These are phyloP conservation scores for Hyaloscypha hepaticicola DNA, from an alignment of 495 filamentous ascomycete genomes.

Conservation along the genomic window DNA sequence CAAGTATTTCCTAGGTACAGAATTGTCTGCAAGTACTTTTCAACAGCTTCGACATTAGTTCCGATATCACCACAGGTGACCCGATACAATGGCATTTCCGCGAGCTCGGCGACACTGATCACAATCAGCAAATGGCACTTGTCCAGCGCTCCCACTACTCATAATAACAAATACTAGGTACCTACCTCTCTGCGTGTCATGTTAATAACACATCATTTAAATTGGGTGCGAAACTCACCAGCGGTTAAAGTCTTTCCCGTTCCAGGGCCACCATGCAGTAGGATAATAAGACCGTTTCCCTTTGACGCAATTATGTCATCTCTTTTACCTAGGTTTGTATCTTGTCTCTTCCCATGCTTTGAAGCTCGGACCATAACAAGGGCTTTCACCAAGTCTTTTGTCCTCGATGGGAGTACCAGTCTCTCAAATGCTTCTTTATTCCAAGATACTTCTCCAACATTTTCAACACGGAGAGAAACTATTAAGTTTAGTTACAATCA, in stretches of 20 bases:
- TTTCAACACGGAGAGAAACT: slow-evolving; percentile 38
- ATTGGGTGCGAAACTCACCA: too few species aligned
- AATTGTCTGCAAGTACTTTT: not conserved
- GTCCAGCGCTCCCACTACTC: too few species aligned
- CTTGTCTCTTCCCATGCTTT: not conserved
- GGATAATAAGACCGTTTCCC: slow-evolving; percentile 18
- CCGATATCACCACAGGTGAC: slow-evolving; percentile 27
- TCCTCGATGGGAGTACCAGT: slow-evolving; percentile 11
- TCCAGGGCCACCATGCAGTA: slow-evolving; percentile 48
- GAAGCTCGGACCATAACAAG: slow-evolving; percentile 13
- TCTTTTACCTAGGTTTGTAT: not conserved
- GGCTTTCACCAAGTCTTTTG: slow-evolving; percentile 15
- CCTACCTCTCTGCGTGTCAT: too few species aligned
- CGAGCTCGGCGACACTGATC: slow-evolving; percentile 42
- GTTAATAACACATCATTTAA: too few species aligned
- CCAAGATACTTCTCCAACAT: slow-evolving; percentile 33
- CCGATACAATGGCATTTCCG: slow-evolving; percentile 43
- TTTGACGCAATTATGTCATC: slow-evolving; percentile 19
- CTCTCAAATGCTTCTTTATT: slow-evolving; percentile 13
- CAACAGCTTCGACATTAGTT: not conserved
- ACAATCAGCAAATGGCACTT: too few species aligned
- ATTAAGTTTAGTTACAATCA: too few species aligned
- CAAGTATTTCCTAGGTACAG: slow-evolving; percentile 24
- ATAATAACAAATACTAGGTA: too few species aligned
- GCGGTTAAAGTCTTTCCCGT: slow-evolving; percentile 60